phyloP scores from a whole-genome alignment of 1,139 yeast species.

The Yamadazyma taylorii region DNA sequence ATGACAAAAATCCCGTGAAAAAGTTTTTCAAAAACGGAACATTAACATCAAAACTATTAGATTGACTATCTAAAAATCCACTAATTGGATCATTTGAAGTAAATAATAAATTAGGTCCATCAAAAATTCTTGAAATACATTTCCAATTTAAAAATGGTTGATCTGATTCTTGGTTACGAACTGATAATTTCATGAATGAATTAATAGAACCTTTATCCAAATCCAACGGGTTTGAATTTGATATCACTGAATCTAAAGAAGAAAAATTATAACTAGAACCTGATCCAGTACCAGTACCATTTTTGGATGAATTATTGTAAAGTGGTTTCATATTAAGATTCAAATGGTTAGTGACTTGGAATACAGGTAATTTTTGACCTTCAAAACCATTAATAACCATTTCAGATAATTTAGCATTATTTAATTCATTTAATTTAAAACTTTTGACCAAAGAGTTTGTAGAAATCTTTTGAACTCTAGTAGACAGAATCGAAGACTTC shows the following conservation, averaged over 20 bases:
- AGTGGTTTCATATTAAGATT: conserved; percentile 10
- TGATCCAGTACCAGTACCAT: conserved; percentile 1
- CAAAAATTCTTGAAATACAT: conserved; percentile 32
- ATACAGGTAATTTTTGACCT: conserved; percentile 8
- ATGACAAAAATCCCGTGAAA: conserved; percentile 42
- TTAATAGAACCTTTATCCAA: conserved; percentile 27
- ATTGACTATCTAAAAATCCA: conserved; percentile 27
- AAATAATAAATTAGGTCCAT: conserved; percentile 24
- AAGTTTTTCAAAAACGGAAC: conserved; percentile 42
- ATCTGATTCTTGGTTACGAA: conserved; percentile 9
- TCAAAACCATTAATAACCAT: conserved; percentile 9
- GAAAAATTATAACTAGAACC: conserved; percentile 16
- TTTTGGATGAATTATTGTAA: not conserved
- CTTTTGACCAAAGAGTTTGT: conserved; percentile 4
- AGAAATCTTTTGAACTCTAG: conserved; percentile 1
- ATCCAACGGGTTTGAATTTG: conserved; percentile 20
- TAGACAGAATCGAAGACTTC: not conserved
- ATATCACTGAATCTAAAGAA: conserved; percentile 16
- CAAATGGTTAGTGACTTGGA: conserved; percentile 12
- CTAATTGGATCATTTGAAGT: conserved; percentile 34
- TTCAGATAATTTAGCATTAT: conserved; percentile 3
- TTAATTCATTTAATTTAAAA: conserved; percentile 3
- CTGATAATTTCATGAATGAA: conserved; percentile 30
- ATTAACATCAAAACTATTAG: conserved; percentile 27
- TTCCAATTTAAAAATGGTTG: conserved; percentile 33